Evolutionary conservation across 2,329 filamentous ascomycete species (phyloP), one percentile per base, ranked within the genome.

Genomic region (Aureobasidium vineae): DNA sequence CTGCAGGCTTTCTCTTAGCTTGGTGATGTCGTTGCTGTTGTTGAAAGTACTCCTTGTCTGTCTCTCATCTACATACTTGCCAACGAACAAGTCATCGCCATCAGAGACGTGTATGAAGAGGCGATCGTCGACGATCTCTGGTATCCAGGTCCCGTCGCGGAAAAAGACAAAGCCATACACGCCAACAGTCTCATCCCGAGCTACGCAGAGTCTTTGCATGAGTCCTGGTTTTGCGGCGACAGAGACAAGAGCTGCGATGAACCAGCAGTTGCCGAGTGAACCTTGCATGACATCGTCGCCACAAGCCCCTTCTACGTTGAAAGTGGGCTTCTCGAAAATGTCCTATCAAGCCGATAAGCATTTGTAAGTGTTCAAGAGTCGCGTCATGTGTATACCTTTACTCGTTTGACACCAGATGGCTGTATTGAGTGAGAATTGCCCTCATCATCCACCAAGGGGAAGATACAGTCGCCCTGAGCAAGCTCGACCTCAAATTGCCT

Each of bases 81-180:
- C 61, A 31, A 64, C 36, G 0, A 87, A 89, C 41, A 76, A 73
- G 63, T 90, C 90, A 70, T 96, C 90, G 80, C 91, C 96, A 73
- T 90, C 89, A 5, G 91, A 89, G 1, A 90, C 91, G 68, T 88
- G 90, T 21, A 96, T 84, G 75, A 91, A 96, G 2, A 97, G 83
- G 77, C 96, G 96, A 77, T 97, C 92, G 73, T 97, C 92, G 67
- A 97, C 87, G 69, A 97, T 93, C 67, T 90, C 92, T 71, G 92
- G 92, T 66, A 94, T 90, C 92, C 92, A 97, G 77, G 95, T 91
- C 63, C 92, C 92, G 71, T 94, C 91, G 70, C 90, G 85, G 76
- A 90, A 86, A 73, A 95, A 94, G 13, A 95, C 90, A 70, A 95
- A 95, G 0, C 91, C 91, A 71, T 95, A 95, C 1, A 94, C 90